phyloP scores from a whole-genome alignment of 257 asterid genomes.

The Solanum tarijense region DNA sequence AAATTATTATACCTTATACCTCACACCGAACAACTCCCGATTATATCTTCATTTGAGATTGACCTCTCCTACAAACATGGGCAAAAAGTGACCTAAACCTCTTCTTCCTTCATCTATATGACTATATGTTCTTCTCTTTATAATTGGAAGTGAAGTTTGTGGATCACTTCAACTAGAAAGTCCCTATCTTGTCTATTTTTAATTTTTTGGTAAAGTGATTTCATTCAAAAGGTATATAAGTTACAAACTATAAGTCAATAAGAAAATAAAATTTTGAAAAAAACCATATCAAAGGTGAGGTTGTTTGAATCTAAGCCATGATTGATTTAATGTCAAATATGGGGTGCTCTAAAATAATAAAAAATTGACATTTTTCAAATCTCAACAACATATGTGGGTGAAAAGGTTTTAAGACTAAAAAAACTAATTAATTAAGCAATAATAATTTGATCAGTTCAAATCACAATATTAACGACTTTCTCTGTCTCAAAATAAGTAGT shows the following conservation, averaged over 20 bases:
- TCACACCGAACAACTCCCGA: too few species aligned
- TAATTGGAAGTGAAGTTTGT: neutral
- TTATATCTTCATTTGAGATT: conserved; percentile 21
- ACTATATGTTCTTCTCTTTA: neutral
- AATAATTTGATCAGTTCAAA: neutral
- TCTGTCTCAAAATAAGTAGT: too few species aligned
- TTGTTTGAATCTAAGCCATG: neutral
- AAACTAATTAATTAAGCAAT: neutral
- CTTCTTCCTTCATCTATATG: neutral
- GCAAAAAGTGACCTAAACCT: conserved; percentile 4
- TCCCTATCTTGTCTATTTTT: neutral
- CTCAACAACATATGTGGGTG: conserved; percentile 2
- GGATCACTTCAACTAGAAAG: neutral
- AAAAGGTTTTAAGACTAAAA: neutral
- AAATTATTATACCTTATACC: too few species aligned
- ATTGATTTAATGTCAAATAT: conserved; percentile 1
- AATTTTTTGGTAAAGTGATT: neutral
- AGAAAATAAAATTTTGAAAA: neutral
- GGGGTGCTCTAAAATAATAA: neutral
- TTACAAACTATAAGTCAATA: neutral
- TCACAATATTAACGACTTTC: neutral
- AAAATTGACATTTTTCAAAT: conserved; percentile 6
- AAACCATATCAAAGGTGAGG: neutral
- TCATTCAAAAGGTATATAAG: neutral
- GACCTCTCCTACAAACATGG: neutral